phyloP scores from a whole-genome alignment of 2,329 filamentous ascomycete genomes.

The Ascomycota sp. region DNA sequence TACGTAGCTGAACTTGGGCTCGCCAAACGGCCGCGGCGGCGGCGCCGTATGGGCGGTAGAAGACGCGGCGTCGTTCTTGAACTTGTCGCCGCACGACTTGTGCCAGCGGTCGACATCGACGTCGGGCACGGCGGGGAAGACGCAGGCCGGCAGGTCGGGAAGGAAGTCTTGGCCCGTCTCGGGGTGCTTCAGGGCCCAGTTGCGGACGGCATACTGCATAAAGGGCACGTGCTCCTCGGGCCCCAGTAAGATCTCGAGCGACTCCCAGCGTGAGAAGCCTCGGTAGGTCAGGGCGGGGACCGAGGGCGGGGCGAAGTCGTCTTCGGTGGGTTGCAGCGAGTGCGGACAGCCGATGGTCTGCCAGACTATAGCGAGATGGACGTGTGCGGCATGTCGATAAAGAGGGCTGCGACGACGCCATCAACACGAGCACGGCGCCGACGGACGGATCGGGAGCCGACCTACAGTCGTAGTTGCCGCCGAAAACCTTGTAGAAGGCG shows the following conservation, averaged over 20 bases:
- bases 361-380: slow-evolving; percentile 84
- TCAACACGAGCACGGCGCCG: background rate
- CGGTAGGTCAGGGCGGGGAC: slow-evolving; percentile 65
- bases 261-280: slow-evolving; percentile 88
- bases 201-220: slow-evolving; percentile 57
- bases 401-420: slow-evolving; percentile 34
- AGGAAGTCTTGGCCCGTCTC: slow-evolving; percentile 52
- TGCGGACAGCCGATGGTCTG: slow-evolving; percentile 81
- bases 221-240: slow-evolving; percentile 77
- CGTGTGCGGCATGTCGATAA: slow-evolving; percentile 50
- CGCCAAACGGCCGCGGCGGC: slow-evolving; percentile 8
- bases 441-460: background rate
- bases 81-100: slow-evolving; percentile 47
- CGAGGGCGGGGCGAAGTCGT: slow-evolving; percentile 53
- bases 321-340: slow-evolving; percentile 54
- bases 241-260: slow-evolving; percentile 69
- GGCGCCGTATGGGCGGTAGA: slow-evolving; percentile 3
- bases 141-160: slow-evolving; percentile 31
- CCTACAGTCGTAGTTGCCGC: slow-evolving; percentile 52
- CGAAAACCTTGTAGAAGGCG: slow-evolving; percentile 56
- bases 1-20: slow-evolving; percentile 17
- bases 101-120: slow-evolving; percentile 75
- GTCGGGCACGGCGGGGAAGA: slow-evolving; percentile 55
- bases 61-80: slow-evolving; percentile 38
- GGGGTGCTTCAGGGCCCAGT: slow-evolving; percentile 58